Evolutionary conservation across 2,329 filamentous ascomycete genomes (phyloP).

Genomic region (Aspergillus melleus): DNA sequence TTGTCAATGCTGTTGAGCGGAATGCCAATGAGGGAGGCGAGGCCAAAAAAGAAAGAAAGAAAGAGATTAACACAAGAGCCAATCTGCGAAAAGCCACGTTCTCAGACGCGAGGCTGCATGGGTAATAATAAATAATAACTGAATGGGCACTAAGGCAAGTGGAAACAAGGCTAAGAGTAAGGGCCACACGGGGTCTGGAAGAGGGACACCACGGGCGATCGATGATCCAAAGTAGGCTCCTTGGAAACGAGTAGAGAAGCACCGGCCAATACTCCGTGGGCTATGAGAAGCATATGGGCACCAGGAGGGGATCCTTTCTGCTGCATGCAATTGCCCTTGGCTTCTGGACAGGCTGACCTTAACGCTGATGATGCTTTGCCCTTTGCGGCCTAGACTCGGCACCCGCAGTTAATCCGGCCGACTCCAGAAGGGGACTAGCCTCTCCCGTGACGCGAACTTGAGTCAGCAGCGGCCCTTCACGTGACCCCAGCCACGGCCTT

Average conservation of each 20-base stretch:
- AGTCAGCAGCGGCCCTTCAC: slow-evolving; percentile 20
- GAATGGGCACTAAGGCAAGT: slow-evolving; percentile 6
- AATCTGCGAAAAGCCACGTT: slow-evolving; percentile 22
- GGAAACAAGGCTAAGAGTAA: neutral
- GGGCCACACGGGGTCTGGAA: neutral
- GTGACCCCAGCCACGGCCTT: slow-evolving; percentile 31
- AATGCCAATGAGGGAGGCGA: neutral
- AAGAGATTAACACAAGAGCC: slow-evolving; percentile 1
- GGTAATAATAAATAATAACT: slow-evolving; percentile 6
- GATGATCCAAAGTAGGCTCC: neutral
- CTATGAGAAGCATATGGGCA: neutral
- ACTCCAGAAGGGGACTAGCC: slow-evolving; percentile 11
- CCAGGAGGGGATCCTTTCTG: neutral
- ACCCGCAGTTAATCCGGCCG: slow-evolving; percentile 16
- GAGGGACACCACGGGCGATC: neutral
- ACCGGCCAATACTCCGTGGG: neutral
- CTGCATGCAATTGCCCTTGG: neutral
- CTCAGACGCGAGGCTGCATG: slow-evolving; percentile 31
- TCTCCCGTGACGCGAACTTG: neutral
- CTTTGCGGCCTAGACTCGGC: slow-evolving; percentile 20
- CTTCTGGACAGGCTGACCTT: neutral
- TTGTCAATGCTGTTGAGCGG: neutral
- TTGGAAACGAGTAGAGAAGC: neutral
- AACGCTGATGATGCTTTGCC: slow-evolving; percentile 31
- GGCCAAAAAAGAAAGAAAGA: neutral